Conservation (phyloP, 441 rosid genomes). For the Eutrema salsugineum region DNA sequence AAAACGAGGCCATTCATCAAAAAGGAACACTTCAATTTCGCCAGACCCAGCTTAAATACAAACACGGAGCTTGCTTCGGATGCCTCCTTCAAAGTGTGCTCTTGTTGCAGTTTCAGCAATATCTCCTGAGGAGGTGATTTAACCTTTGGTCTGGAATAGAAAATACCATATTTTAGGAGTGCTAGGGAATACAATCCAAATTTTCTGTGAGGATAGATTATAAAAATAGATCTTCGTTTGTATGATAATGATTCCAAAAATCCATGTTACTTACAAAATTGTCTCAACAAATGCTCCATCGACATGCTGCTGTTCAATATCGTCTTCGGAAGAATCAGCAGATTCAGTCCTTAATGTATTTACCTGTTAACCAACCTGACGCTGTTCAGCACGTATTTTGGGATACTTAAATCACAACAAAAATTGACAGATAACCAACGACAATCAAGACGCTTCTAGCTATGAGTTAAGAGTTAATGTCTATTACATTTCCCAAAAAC, state of each 20-base stretch:
- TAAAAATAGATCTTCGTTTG: neutral
- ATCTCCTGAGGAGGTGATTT: slow-evolving; percentile 86
- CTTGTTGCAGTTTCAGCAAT: slow-evolving; percentile 84
- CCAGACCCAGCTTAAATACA: slow-evolving; percentile 90
- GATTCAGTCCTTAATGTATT: slow-evolving; percentile 70
- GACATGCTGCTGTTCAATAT: slow-evolving; percentile 78
- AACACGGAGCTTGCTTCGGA: slow-evolving; percentile 79
- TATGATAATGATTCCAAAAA: slow-evolving; percentile 6
- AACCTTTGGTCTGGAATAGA: slow-evolving; percentile 65
- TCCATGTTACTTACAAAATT: slow-evolving; percentile 56
- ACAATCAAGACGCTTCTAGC: neutral
- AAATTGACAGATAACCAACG: neutral
- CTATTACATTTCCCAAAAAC: slow-evolving; percentile 85
- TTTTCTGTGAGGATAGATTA: slow-evolving; percentile 3
- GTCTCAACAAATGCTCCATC: slow-evolving; percentile 97
- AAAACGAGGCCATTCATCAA: slow-evolving; percentile 97
- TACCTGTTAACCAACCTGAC: slow-evolving; percentile 46
- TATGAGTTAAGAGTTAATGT: slow-evolving; percentile 18
- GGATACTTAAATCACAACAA: slow-evolving; percentile 4
- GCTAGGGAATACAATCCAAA: slow-evolving; percentile 18
- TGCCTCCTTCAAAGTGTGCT: slow-evolving; percentile 50
- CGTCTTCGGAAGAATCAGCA: slow-evolving; percentile 57
- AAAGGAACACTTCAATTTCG: slow-evolving; percentile 66
- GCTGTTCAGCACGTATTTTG: slow-evolving; percentile 6
- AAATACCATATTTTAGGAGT: slow-evolving; percentile 4